Percentiles rank a stretch among this genome's conserved stretches.
phyloP scores from a whole-genome alignment of 176 grass and related monocot genomes.

The Eleusine coracana region DNA sequence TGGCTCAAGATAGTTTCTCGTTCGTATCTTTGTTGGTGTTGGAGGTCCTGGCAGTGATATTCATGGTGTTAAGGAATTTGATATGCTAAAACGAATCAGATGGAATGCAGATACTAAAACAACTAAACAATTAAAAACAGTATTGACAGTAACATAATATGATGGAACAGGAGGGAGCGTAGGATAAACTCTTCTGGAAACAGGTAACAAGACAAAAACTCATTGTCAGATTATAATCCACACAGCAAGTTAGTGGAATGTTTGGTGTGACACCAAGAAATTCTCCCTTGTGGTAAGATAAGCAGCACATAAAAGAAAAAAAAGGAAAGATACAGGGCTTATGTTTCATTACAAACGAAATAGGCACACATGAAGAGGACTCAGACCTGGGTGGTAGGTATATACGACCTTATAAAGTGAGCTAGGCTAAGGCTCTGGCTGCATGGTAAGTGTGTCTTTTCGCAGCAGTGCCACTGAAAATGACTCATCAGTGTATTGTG shows the following conservation, averaged over 20 bases:
- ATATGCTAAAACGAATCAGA: background rate
- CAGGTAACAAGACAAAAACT: background rate
- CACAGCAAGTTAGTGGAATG: background rate
- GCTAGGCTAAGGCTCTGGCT: background rate
- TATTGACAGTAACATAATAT: background rate
- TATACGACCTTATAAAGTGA: background rate
- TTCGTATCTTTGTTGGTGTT: constrained; percentile 83
- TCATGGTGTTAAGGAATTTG: background rate
- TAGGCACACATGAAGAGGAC: background rate
- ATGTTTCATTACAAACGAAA: too few species aligned
- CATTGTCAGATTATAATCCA: background rate
- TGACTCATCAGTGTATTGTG: too few species aligned
- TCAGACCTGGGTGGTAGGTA: background rate
- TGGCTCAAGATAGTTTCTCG: constrained; percentile 68
- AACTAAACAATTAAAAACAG: background rate
- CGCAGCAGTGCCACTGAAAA: too few species aligned
- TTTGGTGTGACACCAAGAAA: background rate
- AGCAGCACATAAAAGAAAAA: background rate
- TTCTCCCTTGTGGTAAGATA: background rate
- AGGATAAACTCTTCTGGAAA: background rate
- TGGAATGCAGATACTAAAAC: background rate
- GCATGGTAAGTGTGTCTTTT: too few species aligned
- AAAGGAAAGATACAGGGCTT: too few species aligned
- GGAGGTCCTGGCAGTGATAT: constrained; percentile 57
- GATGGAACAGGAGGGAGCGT: background rate